Evolutionary conservation across 2,329 filamentous ascomycete genomes (phyloP).

Genomic region (Davidsoniella eucalypti): DNA sequence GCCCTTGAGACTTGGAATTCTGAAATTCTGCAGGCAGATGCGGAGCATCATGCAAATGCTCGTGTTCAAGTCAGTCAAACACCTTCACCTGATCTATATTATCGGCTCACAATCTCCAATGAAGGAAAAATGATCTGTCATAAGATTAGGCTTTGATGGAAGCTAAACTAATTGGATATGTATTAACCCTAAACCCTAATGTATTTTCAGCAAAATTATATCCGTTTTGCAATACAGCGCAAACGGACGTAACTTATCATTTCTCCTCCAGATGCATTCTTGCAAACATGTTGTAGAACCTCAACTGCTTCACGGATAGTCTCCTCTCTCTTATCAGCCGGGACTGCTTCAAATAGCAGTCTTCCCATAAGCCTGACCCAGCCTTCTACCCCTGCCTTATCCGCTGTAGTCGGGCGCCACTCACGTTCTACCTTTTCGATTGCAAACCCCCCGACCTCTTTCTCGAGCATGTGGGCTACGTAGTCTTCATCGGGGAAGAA

Average conservation of each 20-base stretch:
- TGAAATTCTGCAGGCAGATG: too few species aligned
- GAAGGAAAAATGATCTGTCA: too few species aligned
- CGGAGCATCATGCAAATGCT: too few species aligned
- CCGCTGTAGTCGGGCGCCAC: conserved; percentile 46
- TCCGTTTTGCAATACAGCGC: conserved; percentile 30
- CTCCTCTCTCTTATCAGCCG: conserved; percentile 30
- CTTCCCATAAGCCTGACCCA: conserved; percentile 51
- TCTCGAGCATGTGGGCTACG: conserved; percentile 29
- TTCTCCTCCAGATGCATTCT: conserved; percentile 31
- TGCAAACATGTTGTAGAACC: conserved; percentile 36
- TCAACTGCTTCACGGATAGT: conserved; percentile 37
- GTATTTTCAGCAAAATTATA: conserved; percentile 8
- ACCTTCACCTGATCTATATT: too few species aligned
- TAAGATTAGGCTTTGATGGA: too few species aligned
- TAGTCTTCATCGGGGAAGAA: conserved; percentile 53
- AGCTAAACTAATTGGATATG: too few species aligned
- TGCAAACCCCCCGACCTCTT: conserved; percentile 29
- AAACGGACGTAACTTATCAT: conserved; percentile 37
- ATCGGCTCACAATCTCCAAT: too few species aligned
- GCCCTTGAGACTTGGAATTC: too few species aligned
- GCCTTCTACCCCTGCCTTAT: conserved; percentile 42
- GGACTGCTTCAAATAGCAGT: conserved; percentile 37
- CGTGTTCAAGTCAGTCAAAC: too few species aligned
- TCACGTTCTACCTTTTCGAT: conserved; percentile 42
- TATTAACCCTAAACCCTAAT: not conserved